Conservation (phyloP, 371 early-diverging fungal genomes). For the Capillidium heterosporum region DNA sequence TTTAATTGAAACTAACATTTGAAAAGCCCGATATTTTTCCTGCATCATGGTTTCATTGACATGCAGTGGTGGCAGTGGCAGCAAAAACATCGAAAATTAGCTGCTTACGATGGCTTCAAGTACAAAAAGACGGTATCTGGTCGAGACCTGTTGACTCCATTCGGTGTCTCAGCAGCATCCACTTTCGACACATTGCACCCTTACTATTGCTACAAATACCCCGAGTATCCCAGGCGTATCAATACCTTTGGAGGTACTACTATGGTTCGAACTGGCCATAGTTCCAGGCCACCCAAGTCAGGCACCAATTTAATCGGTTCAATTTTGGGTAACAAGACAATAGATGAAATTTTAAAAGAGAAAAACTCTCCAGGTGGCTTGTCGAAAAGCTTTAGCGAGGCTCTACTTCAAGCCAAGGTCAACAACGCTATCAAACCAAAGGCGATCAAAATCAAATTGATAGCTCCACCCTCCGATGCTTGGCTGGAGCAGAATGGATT, state of each 20-base stretch:
- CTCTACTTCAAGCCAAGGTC: not conserved
- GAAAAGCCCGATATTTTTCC: not conserved
- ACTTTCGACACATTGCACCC: not conserved
- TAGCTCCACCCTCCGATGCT: not conserved
- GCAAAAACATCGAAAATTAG: not conserved
- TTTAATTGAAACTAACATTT: not conserved
- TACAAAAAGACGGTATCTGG: not conserved
- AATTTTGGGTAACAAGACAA: too few species aligned
- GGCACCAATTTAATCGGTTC: not conserved
- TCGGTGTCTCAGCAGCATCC: not conserved
- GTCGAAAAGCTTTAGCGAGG: not conserved
- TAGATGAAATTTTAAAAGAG: not conserved
- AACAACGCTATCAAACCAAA: not conserved
- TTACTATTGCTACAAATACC: not conserved
- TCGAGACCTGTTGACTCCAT: not conserved
- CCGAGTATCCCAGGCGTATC: not conserved
- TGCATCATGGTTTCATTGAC: slow-evolving; percentile 2
- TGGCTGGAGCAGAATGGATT: not conserved
- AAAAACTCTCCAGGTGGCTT: not conserved
- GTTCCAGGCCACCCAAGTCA: not conserved
- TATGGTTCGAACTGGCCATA: not conserved
- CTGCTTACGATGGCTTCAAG: not conserved
- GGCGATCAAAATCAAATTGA: not conserved
- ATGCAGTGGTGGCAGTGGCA: slow-evolving; percentile 16
- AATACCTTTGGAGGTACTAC: not conserved